phyloP scores from a whole-genome alignment of 1,139 yeast species.

The Debaryomyces sp. region DNA sequence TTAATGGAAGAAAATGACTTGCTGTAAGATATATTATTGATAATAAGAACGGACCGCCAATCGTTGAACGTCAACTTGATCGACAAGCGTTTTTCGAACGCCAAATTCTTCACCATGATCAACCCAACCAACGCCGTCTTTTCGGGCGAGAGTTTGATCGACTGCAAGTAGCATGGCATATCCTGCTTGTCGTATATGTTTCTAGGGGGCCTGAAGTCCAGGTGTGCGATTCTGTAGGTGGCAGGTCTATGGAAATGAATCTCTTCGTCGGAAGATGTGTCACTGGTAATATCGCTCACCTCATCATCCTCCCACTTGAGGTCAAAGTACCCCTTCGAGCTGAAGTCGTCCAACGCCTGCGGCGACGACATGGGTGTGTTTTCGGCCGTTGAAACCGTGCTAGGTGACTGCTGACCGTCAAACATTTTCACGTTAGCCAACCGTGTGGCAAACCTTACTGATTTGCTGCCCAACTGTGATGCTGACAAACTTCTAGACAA shows the following conservation, averaged over 20 bases:
- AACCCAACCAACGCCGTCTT: constrained; percentile 29
- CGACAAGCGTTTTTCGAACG: constrained; percentile 38
- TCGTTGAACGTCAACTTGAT: constrained; percentile 41
- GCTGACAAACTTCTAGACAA: constrained; percentile 31
- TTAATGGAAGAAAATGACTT: constrained; percentile 28
- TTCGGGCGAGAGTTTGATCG: constrained; percentile 15
- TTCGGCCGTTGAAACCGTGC: constrained; percentile 36
- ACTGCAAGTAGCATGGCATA: constrained; percentile 11
- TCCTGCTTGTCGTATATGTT: constrained; percentile 9
- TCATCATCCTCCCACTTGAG: constrained; percentile 20
- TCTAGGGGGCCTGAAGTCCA: constrained; percentile 8
- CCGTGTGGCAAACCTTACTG: constrained; percentile 41
- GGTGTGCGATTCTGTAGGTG: constrained; percentile 9
- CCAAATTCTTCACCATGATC: constrained; percentile 40
- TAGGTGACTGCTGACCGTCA: constrained; percentile 46
- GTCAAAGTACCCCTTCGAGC: constrained; percentile 15
- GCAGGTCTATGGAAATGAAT: neutral
- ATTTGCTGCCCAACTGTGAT: constrained; percentile 28
- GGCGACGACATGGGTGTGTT: constrained; percentile 42
- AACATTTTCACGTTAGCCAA: constrained; percentile 43
- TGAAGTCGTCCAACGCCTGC: constrained; percentile 20
- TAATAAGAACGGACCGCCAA: constrained; percentile 38
- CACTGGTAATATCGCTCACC: constrained; percentile 14
- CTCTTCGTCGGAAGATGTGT: constrained; percentile 13
- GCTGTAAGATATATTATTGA: constrained; percentile 29